Conservation (phyloP, 768 basidiomycete genomes). For the Termitomyces sp. region DNA sequence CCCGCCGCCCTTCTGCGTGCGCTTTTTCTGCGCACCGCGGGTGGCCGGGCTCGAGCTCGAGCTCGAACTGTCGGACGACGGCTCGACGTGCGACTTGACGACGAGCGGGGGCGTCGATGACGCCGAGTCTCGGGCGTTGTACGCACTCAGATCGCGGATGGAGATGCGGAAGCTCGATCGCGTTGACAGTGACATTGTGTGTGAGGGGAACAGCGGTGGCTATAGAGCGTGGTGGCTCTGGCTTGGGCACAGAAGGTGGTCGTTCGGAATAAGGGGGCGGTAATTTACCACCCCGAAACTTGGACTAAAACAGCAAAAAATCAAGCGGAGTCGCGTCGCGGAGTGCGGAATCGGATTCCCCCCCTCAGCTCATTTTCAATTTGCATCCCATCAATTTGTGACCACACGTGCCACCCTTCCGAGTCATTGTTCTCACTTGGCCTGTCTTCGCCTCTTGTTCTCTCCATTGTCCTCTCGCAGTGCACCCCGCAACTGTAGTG, state of each 20-base stretch:
- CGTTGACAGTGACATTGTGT: background rate
- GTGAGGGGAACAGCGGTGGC: too few relatives aligned
- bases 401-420: too few relatives aligned
- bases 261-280: background rate
- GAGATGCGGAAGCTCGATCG: background rate
- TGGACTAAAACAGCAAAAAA: background rate
- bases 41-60: background rate
- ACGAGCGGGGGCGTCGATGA: too few relatives aligned
- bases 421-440: too few relatives aligned
- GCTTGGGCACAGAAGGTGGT: too few relatives aligned
- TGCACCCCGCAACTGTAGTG: too few relatives aligned
- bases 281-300: background rate
- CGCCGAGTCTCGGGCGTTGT: too few relatives aligned
- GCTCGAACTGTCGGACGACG: too few relatives aligned
- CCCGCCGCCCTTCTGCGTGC: background rate
- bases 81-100: too few relatives aligned
- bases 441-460: background rate
- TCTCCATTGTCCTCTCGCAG: background rate
- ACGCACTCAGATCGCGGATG: background rate
- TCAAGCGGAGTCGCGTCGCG: background rate
- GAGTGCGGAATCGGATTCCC: background rate
- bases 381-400: too few relatives aligned
- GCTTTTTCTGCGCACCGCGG: background rate
- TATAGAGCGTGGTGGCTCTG: too few relatives aligned
- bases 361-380: too few relatives aligned